Evolutionary conservation across 257 asterid genomes (phyloP), one percentile per base, ranked within the genome.

Genomic region (Nemophila menziesii): DNA sequence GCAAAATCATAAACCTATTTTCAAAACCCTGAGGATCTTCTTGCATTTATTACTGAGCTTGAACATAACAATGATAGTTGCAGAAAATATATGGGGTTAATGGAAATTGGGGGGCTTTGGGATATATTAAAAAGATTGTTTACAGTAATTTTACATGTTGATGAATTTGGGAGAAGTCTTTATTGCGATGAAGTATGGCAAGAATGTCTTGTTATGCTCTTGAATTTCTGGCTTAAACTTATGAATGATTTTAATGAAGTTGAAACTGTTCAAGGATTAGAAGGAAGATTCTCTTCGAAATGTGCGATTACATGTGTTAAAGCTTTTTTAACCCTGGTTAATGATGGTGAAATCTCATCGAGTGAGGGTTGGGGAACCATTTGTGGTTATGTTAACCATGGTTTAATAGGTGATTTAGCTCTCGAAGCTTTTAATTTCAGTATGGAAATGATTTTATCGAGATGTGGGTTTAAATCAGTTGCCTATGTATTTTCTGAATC

Each of bases 311-410:
- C 55, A 36, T 76, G 87, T 51, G 63, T 81, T 44, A 61, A 67
- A 58, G 69, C 60, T 58, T 65, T 79, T 62, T 55, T 60, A 49
- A 66, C 70, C 66, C 62, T 84, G 76, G 64, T 90, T 33, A 34
- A 59, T 16, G 38, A 60, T 51, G 86, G 62, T 22, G 60, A 63
- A 47, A 64, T 90, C 47, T 79, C 85, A 44, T 69, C 87, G 34
- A 51, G 41, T 56, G 83, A 77, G 62, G 86, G 89, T 40, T 90
- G 99, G 99, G 61, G 61, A 69, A 61, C 92, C 18, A 47, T 79
- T 21, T 64, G 73, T 56, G 63, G 60, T 39, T 75, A 72, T 42
- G 69, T 68, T 56, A 54, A 63, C 34, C 61, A 44, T 63, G 94
- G 78, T 55, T 63, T 80, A 38, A 57, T 54, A 52, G 71, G 64